phyloP scores from a whole-genome alignment of 768 basidiomycete species.

The Boletus rex-veris region DNA sequence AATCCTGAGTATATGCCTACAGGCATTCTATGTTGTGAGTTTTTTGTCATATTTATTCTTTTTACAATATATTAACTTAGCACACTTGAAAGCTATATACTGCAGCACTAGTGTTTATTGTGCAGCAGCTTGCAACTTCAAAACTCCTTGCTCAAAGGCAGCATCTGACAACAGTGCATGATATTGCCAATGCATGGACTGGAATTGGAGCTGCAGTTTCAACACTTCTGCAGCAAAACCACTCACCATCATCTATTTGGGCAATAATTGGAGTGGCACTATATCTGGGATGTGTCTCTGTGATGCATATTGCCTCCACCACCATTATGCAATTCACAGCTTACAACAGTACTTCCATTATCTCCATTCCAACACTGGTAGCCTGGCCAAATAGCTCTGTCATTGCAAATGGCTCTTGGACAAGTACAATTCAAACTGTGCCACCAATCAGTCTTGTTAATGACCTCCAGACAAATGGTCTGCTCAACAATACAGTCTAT shows the following conservation, averaged over 20 bases:
- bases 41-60: no score
- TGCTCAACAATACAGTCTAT: conserved; percentile 14
- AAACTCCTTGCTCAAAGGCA: neutral
- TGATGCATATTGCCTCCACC: conserved; percentile 19
- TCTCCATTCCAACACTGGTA: neutral
- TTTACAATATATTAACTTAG: no score
- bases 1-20: neutral
- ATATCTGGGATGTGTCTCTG: conserved; percentile 18
- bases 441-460: neutral
- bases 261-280: conserved; percentile 6
- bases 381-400: conserved; percentile 7
- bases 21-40: neutral
- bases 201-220: conserved; percentile 20
- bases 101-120: conserved; percentile 15
- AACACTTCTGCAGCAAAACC: conserved; percentile 12
- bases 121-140: conserved; percentile 15
- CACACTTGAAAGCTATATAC: conserved; percentile 21
- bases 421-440: neutral
- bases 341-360: conserved; percentile 1
- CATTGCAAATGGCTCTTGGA: neutral
- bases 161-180: conserved; percentile 19
- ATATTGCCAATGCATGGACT: conserved; percentile 18
- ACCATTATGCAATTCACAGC: conserved; percentile 21
- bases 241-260: conserved; percentile 7
- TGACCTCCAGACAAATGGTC: conserved; percentile 1